These are phyloP conservation scores for Stagonosporopsis chrysanthemi DNA, from an alignment of 2,329 filamentous ascomycete genomes.

Conservation along the genomic window DNA sequence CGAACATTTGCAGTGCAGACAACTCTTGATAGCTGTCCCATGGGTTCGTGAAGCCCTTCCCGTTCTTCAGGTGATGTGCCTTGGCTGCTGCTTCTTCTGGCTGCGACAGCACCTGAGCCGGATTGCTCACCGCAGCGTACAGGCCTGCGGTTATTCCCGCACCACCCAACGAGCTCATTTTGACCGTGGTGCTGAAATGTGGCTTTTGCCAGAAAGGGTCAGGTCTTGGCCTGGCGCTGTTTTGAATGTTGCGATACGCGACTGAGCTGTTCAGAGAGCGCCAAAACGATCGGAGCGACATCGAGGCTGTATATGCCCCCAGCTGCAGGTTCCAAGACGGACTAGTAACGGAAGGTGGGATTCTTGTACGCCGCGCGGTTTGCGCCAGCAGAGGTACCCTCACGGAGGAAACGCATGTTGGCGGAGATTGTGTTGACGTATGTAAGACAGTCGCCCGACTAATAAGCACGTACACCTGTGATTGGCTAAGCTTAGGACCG, in stretches of 20 bases:
- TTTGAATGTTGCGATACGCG: background rate
- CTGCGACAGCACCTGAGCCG: conserved; percentile 48
- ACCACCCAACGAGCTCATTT: conserved; percentile 43
- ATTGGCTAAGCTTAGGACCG: conserved; percentile 16
- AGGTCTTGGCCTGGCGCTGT: background rate
- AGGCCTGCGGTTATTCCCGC: conserved; percentile 40
- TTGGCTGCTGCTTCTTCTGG: conserved; percentile 57
- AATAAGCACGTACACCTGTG: background rate
- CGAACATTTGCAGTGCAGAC: conserved; percentile 42
- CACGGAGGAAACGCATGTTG: conserved; percentile 10
- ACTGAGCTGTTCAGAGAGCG: conserved; percentile 7
- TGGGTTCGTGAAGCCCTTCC: conserved; percentile 64
- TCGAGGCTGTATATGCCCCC: conserved; percentile 18
- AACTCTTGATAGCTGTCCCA: conserved; percentile 62
- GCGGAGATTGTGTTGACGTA: conserved; percentile 32
- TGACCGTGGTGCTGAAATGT: conserved; percentile 33
- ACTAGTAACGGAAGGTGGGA: conserved; percentile 11
- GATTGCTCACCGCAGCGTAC: conserved; percentile 53
- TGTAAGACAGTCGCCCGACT: conserved; percentile 9
- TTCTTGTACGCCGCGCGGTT: background rate
- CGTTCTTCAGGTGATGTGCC: conserved; percentile 60
- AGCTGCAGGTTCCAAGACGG: conserved; percentile 16
- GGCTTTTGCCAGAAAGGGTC: conserved; percentile 30
- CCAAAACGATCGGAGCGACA: conserved; percentile 22
- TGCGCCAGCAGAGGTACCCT: conserved; percentile 7